phyloP scores from a whole-genome alignment of 805 yeast genomes.

The Candida ipomoeae region DNA sequence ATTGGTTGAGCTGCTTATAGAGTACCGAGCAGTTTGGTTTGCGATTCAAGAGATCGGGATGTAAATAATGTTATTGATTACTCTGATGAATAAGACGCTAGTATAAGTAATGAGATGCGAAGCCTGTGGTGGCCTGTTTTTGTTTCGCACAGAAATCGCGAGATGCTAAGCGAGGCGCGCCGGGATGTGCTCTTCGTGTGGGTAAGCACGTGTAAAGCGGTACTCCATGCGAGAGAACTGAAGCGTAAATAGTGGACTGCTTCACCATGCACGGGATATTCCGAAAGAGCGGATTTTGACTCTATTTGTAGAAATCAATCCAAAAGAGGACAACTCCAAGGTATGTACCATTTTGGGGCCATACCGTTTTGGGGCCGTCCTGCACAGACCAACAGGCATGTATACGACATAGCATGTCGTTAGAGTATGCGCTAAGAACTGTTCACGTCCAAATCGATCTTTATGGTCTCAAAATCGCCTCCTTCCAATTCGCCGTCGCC shows the following conservation, averaged over 20 bases:
- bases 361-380: neutral
- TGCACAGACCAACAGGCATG: neutral
- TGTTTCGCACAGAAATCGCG: conserved; percentile 4
- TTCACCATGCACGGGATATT: no score
- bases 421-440: conserved; percentile 1
- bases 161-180: conserved; percentile 2
- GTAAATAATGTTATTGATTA: neutral
- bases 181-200: neutral
- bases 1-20: neutral
- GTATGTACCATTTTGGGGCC: neutral
- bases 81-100: neutral
- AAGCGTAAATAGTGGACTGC: no score
- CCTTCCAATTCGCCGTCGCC: conserved; percentile 16
- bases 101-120: conserved; percentile 1
- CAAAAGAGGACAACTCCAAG: neutral
- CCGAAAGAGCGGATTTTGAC: neutral
- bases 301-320: neutral
- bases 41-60: no score
- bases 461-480: conserved; percentile 15
- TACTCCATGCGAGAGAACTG: no score
- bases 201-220: no score
- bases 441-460: conserved; percentile 16
- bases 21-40: neutral
- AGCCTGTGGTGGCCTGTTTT: conserved; percentile 4
- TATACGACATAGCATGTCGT: neutral